Evolutionary conservation across 2,329 filamentous ascomycete species (phyloP), one percentile per base, ranked within the genome.

Genomic region (Colletotrichum simmondsii): DNA sequence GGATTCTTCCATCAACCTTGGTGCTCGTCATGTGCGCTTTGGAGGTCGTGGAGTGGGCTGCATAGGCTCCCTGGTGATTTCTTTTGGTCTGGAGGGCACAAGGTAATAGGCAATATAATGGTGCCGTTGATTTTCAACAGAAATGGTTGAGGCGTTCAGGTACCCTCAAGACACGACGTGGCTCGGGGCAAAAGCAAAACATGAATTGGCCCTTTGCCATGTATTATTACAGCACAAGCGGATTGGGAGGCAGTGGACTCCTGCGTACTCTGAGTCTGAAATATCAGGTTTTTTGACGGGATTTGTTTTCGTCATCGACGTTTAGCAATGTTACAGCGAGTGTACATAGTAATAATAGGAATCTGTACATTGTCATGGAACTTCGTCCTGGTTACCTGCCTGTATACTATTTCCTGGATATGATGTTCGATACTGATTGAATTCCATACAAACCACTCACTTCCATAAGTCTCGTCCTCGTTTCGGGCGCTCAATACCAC

Each of bases 1-100:
- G 93, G 92, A 98, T 99, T 77, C 88, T 99, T 63, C 97, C 97
- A 2, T 98, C 95, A 52, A 99, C 97, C 1, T 89, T 99, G 54
- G 80, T 97, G 46, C 89, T 98, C 56, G 97, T 99, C 67, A 93
- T 98, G 90, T 90, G 94, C 79, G 97, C 96, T 24, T 87, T 99
- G 62, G 95, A 98, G 82, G 95, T 97, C 2, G 92, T 98, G 5
- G 94, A 97, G 80, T 98, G 96, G 96, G 94, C 95, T 5, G 80
- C 75, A 16, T 78, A 79, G 79, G 24, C 7, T 22, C 22, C 19
- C 22, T 8, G 16, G 22, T 32, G 10, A 2, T 72, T 72, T 68
- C 32, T 24, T 72, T 63, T 65, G 60, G 54, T 26, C 22, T 32
- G 12, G 30, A 28, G 19, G 10, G 35, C 22, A 8, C 16, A 19